Conservation (phyloP, 2,329 filamentous ascomycete species). For the Biscogniauxia sp. region DNA sequence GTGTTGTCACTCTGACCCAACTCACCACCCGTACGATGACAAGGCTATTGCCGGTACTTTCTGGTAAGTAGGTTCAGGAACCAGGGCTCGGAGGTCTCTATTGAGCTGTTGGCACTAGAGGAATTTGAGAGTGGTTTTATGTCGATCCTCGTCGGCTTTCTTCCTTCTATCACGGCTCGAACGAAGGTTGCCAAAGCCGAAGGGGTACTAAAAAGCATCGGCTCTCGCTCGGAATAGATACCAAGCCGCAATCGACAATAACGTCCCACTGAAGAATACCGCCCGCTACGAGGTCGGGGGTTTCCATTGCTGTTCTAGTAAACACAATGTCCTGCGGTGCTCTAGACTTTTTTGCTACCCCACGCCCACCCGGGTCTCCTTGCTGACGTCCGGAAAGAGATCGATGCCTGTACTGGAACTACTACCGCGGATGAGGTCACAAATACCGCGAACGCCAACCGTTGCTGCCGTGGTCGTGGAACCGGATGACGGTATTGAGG, state of each 20-base stretch:
- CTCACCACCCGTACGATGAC: constrained; percentile 38
- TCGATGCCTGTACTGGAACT: constrained; percentile 21
- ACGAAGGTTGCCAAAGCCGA: constrained; percentile 32
- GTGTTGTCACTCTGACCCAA: no score
- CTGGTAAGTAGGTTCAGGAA: constrained; percentile 27
- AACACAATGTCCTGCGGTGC: constrained; percentile 39
- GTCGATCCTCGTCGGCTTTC: constrained; percentile 24
- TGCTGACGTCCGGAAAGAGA: constrained; percentile 31
- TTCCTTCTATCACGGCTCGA: constrained; percentile 33
- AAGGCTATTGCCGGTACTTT: constrained; percentile 34
- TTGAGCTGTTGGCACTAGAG: constrained; percentile 9
- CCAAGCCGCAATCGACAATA: constrained; percentile 28
- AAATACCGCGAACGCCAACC: constrained; percentile 26
- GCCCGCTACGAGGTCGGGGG: constrained; percentile 41
- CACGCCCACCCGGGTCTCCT: constrained; percentile 30
- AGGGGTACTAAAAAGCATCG: constrained; percentile 38
- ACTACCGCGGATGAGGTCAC: constrained; percentile 7
- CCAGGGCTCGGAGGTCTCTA: not conserved
- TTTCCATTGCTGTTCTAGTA: constrained; percentile 37
- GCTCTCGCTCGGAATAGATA: constrained; percentile 36
- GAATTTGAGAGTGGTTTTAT: constrained; percentile 24
- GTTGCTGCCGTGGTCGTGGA: constrained; percentile 30
- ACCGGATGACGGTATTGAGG: constrained; percentile 24
- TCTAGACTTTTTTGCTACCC: constrained; percentile 41
- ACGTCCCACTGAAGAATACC: constrained; percentile 35